Evolutionary conservation across 2,329 filamentous ascomycete species (phyloP).

Genomic region (Zarea fungicola): DNA sequence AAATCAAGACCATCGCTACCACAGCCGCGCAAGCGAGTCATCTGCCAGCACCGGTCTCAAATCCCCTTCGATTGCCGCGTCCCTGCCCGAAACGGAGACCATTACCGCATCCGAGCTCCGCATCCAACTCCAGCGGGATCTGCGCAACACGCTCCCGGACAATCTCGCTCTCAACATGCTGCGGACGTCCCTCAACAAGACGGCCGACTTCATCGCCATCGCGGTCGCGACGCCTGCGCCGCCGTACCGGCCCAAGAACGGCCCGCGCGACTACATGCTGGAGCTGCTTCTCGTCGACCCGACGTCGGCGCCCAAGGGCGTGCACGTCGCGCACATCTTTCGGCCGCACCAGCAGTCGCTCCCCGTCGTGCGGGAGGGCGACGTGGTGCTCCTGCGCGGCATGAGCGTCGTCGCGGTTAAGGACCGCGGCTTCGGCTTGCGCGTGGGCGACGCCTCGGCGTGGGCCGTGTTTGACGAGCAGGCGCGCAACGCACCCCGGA

Average conservation of each 20-base stretch:
- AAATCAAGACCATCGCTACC: conserved; percentile 17
- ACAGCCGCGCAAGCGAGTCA: conserved; percentile 18
- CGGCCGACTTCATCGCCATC: conserved; percentile 50
- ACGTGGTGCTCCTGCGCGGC: conserved; percentile 52
- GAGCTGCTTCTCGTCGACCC: conserved; percentile 54
- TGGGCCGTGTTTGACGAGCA: conserved; percentile 56
- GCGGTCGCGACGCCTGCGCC: conserved; percentile 45
- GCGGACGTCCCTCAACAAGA: conserved; percentile 43
- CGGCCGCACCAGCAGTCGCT: conserved; percentile 53
- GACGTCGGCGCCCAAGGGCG: conserved; percentile 43
- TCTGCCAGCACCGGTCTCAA: conserved; percentile 17
- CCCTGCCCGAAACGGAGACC: conserved; percentile 18
- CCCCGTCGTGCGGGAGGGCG: conserved; percentile 50
- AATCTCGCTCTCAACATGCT: conserved; percentile 48
- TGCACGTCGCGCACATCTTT: conserved; percentile 53
- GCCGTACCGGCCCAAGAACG: conserved; percentile 50
- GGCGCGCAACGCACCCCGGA: conserved; percentile 19
- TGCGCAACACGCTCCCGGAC: conserved; percentile 47
- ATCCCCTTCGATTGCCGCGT: conserved; percentile 26
- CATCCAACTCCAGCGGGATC: conserved; percentile 39
- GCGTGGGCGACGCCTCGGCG: conserved; percentile 49
- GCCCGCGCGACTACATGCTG: conserved; percentile 55
- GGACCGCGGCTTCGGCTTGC: conserved; percentile 50
- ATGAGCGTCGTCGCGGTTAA: conserved; percentile 51
- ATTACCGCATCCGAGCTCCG: conserved; percentile 33